Evolutionary conservation across 2,329 filamentous ascomycete species (phyloP).

Genomic region (Neocatenulostroma microsporum): DNA sequence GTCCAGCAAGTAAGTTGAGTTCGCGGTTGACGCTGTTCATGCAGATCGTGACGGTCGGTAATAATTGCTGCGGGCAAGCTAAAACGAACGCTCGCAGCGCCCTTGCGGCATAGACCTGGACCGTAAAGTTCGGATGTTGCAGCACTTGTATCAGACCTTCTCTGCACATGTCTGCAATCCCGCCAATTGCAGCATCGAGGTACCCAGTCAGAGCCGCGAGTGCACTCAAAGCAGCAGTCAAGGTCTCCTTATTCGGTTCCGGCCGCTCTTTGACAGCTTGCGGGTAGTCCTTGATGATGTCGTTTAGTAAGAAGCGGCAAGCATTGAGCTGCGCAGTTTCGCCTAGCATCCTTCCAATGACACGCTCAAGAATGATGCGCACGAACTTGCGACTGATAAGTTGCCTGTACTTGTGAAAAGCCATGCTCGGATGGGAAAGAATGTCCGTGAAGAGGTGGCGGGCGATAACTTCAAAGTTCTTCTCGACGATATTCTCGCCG

Average conservation of each 20-base stretch:
- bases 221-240: slow-evolving; percentile 72
- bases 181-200: slow-evolving; percentile 72
- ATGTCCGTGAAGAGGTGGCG: slow-evolving; percentile 74
- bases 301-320: slow-evolving; percentile 73
- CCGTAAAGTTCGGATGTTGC: slow-evolving; percentile 91
- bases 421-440: slow-evolving; percentile 65
- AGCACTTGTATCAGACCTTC: slow-evolving; percentile 84
- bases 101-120: slow-evolving; percentile 81
- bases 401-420: slow-evolving; percentile 78
- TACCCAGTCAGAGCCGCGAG: slow-evolving; percentile 69
- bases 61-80: slow-evolving; percentile 82
- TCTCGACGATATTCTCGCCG: slow-evolving; percentile 74
- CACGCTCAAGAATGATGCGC: slow-evolving; percentile 72
- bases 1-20: slow-evolving; percentile 65
- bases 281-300: slow-evolving; percentile 88
- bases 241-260: slow-evolving; percentile 78
- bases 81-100: slow-evolving; percentile 82
- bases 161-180: slow-evolving; percentile 72
- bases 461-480: slow-evolving; percentile 71
- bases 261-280: slow-evolving; percentile 77
- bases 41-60: slow-evolving; percentile 86
- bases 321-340: slow-evolving; percentile 83
- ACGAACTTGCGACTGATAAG: slow-evolving; percentile 79
- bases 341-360: slow-evolving; percentile 74
- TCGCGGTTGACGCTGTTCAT: slow-evolving; percentile 93